phyloP scores from a whole-genome alignment of 1,284 basidiomycete genomes.

The Waitea zeae region DNA sequence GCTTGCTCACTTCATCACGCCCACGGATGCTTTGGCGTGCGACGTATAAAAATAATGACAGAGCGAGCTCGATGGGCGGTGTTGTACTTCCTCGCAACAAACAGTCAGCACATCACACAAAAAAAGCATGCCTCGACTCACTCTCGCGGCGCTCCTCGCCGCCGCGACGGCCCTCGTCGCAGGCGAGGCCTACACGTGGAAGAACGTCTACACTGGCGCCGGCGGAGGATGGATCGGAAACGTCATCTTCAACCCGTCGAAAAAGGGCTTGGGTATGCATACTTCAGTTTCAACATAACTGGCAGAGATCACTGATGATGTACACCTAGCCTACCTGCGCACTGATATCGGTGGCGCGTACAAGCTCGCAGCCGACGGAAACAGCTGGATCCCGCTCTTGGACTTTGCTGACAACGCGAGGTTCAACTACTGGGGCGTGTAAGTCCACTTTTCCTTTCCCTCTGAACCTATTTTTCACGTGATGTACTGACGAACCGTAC shows the following conservation, averaged over 20 bases:
- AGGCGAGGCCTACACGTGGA: conserved; percentile 30
- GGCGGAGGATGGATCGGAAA: conserved; percentile 28
- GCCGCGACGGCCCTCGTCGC: background rate
- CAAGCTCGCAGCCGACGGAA: conserved; percentile 34
- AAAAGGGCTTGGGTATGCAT: conserved; percentile 43
- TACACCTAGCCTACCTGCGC: conserved; percentile 10
- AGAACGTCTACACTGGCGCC: conserved; percentile 41
- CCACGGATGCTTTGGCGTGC: too few relatives aligned
- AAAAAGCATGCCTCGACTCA: too few relatives aligned
- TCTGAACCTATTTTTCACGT: background rate
- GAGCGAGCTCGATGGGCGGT: background rate
- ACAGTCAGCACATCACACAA: too few relatives aligned
- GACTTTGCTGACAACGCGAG: conserved; percentile 36
- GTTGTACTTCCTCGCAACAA: too few relatives aligned
- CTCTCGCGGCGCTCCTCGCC: too few relatives aligned
- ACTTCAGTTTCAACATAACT: too few relatives aligned
- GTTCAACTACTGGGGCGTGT: conserved; percentile 47
- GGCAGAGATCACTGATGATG: too few relatives aligned
- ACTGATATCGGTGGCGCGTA: conserved; percentile 55
- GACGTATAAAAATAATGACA: too few relatives aligned
- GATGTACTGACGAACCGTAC: too few relatives aligned
- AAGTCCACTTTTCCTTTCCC: background rate
- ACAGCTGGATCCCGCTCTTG: conserved; percentile 40
- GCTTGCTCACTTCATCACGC: too few relatives aligned
- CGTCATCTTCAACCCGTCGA: conserved; percentile 39